phyloP scores from a whole-genome alignment of 202 grass and related monocot genomes.

The Tripidium arundinaceum region DNA sequence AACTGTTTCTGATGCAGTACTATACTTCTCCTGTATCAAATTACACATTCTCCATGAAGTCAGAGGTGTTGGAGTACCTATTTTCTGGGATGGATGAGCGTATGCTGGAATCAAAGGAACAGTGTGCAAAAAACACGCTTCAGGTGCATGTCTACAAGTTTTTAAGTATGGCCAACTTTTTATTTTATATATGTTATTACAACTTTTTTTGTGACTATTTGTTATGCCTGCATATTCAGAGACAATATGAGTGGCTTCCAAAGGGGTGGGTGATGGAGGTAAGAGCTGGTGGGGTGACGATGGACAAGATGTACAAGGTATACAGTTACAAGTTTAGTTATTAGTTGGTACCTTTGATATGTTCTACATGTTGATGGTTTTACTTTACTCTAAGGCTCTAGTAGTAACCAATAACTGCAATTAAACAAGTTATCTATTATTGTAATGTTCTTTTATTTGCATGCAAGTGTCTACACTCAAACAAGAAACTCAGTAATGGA shows the following conservation, averaged over 20 bases:
- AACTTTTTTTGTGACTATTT: background rate
- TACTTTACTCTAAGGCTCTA: background rate
- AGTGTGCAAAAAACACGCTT: background rate
- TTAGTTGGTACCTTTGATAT: background rate
- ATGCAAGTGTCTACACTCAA: background rate
- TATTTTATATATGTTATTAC: background rate
- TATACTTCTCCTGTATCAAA: background rate
- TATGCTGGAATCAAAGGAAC: background rate
- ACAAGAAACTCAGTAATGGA: background rate
- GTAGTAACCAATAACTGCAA: background rate
- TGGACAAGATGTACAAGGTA: constrained; percentile 61
- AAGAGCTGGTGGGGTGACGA: constrained; percentile 28
- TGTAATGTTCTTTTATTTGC: background rate
- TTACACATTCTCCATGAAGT: background rate
- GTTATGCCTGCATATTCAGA: background rate
- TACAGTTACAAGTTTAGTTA: background rate
- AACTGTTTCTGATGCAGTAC: background rate
- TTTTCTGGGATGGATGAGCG: constrained; percentile 8
- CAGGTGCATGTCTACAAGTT: background rate
- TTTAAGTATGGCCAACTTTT: background rate
- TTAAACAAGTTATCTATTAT: no score
- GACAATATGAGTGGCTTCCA: constrained; percentile 40
- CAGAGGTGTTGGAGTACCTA: constrained; percentile 24
- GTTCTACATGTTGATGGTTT: background rate
- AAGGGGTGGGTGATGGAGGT: constrained; percentile 40